Evolutionary conservation across 352 stramenopile species (phyloP), one percentile per base, ranked within the genome.

Genomic region (Blastocystis sp.): DNA sequence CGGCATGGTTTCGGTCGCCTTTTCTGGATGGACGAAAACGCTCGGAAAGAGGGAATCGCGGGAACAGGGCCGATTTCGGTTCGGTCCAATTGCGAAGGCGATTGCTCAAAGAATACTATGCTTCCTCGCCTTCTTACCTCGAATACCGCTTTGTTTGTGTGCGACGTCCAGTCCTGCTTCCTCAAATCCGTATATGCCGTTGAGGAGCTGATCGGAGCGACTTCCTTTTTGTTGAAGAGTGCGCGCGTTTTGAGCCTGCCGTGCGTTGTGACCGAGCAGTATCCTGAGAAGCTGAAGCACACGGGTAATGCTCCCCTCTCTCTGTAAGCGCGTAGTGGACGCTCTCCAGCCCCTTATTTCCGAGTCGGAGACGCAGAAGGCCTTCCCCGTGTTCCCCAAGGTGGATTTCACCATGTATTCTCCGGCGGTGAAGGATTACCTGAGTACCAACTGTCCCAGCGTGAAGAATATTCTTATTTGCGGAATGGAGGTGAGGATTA

Each of bases 381-480:
- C 93, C 76, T 82, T 95, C 12, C 90, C 92, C 33, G 90, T 92
- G 60, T 91, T 78, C 50, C 62, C 91, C 37, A 91, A 92, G 79
- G 90, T 93, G 62, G 92, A 92, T 78, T 96, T 96, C 88, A 96
- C 94, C 26, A 96, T 96, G 94, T 88, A 95, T 35, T 95, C 94
- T 63, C 90, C 91, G 61, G 94, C 96, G 31, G 93, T 96, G 55
- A 90, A 93, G 60, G 88, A 91, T 62, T 92, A 95, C 88, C 74
- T 96, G 55, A 71, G 91, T 31, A 80, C 60, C 0, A 62, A 10
- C 37, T 92, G 93, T 39, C 88, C 93, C 45, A 92, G 93, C 62
- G 79, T 89, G 12, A 94, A 92, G 90, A 95, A 94, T 10, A 92
- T 96, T 55, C 92, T 96, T 55, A 91, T 96, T 31, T 96, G 93